Percentiles rank a stretch among this genome's conserved stretches.
These are phyloP conservation scores for Gnetum montanum DNA, from an alignment of 75 land plant genomes.

Conservation along the genomic window DNA sequence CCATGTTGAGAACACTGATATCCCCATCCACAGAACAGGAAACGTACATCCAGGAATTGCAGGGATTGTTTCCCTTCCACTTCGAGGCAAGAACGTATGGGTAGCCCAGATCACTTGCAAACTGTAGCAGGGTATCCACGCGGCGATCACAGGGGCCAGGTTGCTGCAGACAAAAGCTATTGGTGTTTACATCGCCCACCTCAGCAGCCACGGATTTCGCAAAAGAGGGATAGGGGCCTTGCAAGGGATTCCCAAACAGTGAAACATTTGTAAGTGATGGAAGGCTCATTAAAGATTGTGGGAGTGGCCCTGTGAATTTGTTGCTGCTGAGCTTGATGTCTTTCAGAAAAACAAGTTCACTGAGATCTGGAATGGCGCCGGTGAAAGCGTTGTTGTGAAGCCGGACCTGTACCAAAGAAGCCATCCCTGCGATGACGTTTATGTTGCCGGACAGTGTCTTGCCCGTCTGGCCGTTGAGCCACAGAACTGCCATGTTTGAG, in stretches of 20 bases:
- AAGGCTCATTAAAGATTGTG: slow-evolving; percentile 12
- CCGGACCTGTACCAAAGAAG: slow-evolving; percentile 41
- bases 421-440: slow-evolving; percentile 42
- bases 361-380: slow-evolving; percentile 58
- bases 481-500: slow-evolving; percentile 28
- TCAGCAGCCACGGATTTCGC: slow-evolving; percentile 1
- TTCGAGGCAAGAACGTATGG: slow-evolving; percentile 25
- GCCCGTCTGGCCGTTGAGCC: slow-evolving; percentile 55
- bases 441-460: slow-evolving; percentile 35
- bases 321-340: slow-evolving; percentile 46
- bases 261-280: slow-evolving; percentile 24
- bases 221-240: slow-evolving; percentile 59
- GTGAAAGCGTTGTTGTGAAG: slow-evolving; percentile 62
- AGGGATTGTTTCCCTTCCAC: slow-evolving; percentile 61
- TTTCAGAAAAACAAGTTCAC: slow-evolving; percentile 8
- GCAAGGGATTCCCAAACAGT: slow-evolving; percentile 53
- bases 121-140: slow-evolving; percentile 21
- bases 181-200: slow-evolving; percentile 14
- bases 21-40: slow-evolving; percentile 25
- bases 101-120: slow-evolving; percentile 26
- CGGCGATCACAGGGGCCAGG: slow-evolving; percentile 29
- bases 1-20: slow-evolving; percentile 27
- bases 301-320: slow-evolving; percentile 41
- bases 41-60: slow-evolving; percentile 40
- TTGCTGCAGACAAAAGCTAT: slow-evolving; percentile 32